phyloP scores from a whole-genome alignment of 2,329 filamentous ascomycete genomes.

The Curvularia sp. region DNA sequence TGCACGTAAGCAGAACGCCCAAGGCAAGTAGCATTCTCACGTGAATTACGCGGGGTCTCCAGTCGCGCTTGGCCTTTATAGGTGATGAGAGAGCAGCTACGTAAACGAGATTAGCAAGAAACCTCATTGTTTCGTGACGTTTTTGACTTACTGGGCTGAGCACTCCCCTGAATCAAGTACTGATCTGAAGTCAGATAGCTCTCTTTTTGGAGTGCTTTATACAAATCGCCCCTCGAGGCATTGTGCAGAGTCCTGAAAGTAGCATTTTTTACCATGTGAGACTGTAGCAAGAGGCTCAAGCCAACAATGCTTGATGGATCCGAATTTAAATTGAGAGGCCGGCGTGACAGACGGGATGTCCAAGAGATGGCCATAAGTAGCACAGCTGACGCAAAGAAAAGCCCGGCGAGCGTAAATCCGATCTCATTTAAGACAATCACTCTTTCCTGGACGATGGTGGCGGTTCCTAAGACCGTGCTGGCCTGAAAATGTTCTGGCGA shows the following conservation, averaged over 20 bases:
- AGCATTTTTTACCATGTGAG: too few relatives aligned
- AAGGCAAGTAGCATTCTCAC: too few relatives aligned
- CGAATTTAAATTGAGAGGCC: too few relatives aligned
- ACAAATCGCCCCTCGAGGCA: too few relatives aligned
- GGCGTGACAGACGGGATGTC: too few relatives aligned
- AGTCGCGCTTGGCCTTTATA: not conserved
- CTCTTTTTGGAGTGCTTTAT: not conserved
- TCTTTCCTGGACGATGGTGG: slow-evolving; percentile 15
- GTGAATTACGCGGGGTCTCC: too few relatives aligned
- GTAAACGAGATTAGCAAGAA: not conserved
- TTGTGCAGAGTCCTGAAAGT: too few relatives aligned
- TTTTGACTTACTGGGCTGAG: not conserved
- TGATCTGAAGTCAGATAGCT: not conserved
- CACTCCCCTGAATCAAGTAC: not conserved
- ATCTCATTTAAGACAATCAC: slow-evolving; percentile 28
- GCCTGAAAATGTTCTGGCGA: slow-evolving; percentile 3
- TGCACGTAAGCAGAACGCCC: not conserved
- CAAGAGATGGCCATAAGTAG: slow-evolving; percentile 2
- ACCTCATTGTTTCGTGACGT: not conserved
- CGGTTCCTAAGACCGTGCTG: slow-evolving; percentile 8
- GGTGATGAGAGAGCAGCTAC: not conserved
- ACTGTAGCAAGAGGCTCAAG: too few relatives aligned
- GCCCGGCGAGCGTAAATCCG: slow-evolving; percentile 19
- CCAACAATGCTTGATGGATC: too few relatives aligned
- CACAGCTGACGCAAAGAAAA: slow-evolving; percentile 25